Evolutionary conservation across 2,329 filamentous ascomycete genomes (phyloP).

Genomic region (Trichoderma brevicompactum): DNA sequence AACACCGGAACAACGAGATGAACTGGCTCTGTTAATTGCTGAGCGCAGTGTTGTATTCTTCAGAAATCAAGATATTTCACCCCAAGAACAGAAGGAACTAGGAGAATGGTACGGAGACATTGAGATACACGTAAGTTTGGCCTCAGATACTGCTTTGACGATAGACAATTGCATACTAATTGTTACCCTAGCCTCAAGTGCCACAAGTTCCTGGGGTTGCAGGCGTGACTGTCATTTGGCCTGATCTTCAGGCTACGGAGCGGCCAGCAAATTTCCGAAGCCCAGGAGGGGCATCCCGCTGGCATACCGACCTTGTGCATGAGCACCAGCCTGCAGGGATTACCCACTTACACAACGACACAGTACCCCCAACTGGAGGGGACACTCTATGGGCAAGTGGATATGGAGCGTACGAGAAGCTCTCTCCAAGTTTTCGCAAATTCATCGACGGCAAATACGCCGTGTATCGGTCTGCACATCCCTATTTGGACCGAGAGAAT

Average conservation of each 20-base stretch:
- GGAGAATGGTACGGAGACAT: conserved; percentile 68
- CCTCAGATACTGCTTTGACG: too few species aligned
- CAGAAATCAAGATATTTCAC: conserved; percentile 63
- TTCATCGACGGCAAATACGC: conserved; percentile 70
- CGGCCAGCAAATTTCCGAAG: conserved; percentile 64
- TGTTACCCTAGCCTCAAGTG: conserved; percentile 62
- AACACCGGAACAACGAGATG: conserved; percentile 62
- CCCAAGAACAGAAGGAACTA: conserved; percentile 65
- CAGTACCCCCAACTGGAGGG: conserved; percentile 65
- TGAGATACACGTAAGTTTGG: conserved; percentile 65
- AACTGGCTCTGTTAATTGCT: conserved; percentile 65
- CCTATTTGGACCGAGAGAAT: conserved; percentile 67
- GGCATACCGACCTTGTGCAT: conserved; percentile 74
- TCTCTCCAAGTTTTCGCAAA: conserved; percentile 70
- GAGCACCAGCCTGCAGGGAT: conserved; percentile 72
- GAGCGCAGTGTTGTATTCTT: conserved; percentile 71
- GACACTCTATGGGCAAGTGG: conserved; percentile 75
- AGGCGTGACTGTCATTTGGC: conserved; percentile 72
- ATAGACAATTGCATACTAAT: not conserved
- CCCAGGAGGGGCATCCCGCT: conserved; percentile 68
- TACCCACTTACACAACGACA: conserved; percentile 72
- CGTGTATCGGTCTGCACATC: conserved; percentile 68
- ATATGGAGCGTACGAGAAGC: conserved; percentile 73
- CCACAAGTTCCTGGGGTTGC: conserved; percentile 70
- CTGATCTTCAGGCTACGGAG: conserved; percentile 67